Evolutionary conservation across 257 asterid genomes (phyloP), one percentile per base, ranked within the genome.

Genomic region (Henckelia pumila): DNA sequence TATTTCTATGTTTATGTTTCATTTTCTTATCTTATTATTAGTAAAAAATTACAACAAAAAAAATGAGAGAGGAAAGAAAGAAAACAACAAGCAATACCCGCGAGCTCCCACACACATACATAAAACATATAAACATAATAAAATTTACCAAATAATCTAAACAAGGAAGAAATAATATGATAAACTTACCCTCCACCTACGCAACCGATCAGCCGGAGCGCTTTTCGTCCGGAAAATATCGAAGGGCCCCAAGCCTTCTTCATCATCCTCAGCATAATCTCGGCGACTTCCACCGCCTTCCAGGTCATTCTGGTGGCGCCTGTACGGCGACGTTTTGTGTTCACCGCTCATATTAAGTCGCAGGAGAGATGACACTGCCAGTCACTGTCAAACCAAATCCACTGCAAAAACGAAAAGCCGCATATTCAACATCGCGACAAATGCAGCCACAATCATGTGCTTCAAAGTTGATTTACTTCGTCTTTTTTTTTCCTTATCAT

Each of bases 181-280:
- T 32, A 33, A 60, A 76, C 98, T 77, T 76, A 92, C 98, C 83
- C 98, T 79, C 97, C 98, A 93, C 66, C 86, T 65, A 49, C 83
- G 89, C 74, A 93, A 71, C 64, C 93, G 85, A 72, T 93, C 81
- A 44, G 83, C 61, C 0, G 98, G 86, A 29, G 98, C 97, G 49
- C 96, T 74, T 73, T 93, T 93, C 40, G 98, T 93, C 11, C 97
- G 73, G 20, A 72, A 78, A 71, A 93, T 90, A 74, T 85, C 79
- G 56, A 93, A 93, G 8, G 97, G 90, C 5, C 87, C 83, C 11
- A 82, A 75, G 8, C 71, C 73, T 5, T 66, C 88, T 7, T 85
- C 86, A 1, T 82, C 92, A 6, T 83, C 87, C 1, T 77, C 83
- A 4, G 56, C 76, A 26, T 68, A 76, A 59, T 57, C 69, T 28